phyloP scores from a whole-genome alignment of 371 early-diverging fungal genomes.

The Neoconidiobolus thromboides region DNA sequence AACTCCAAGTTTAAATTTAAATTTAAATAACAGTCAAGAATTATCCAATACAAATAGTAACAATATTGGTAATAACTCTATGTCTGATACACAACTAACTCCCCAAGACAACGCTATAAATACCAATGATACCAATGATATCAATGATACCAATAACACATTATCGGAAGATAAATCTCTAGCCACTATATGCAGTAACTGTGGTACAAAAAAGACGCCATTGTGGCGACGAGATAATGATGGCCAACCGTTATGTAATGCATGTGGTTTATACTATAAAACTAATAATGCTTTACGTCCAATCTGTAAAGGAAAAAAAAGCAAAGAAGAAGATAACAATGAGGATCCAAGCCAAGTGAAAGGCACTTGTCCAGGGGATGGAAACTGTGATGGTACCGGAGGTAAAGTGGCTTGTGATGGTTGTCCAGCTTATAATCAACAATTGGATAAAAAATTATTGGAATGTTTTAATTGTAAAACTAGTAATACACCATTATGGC shows the following conservation, averaged over 20 bases:
- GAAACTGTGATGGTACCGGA: conserved; percentile 2
- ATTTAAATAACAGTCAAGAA: too few species aligned
- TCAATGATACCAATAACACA: too few species aligned
- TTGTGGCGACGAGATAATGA: conserved; percentile 74
- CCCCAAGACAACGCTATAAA: too few species aligned
- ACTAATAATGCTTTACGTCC: conserved; percentile 52
- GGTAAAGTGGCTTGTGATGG: background rate
- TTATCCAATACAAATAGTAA: too few species aligned
- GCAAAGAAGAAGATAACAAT: conserved; percentile 7
- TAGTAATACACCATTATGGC: conserved; percentile 75
- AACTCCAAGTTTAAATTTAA: too few species aligned
- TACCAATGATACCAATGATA: too few species aligned
- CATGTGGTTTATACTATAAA: conserved; percentile 66
- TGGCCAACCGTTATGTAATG: conserved; percentile 53
- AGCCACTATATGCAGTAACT: conserved; percentile 53
- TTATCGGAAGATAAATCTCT: background rate
- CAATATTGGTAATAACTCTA: too few species aligned
- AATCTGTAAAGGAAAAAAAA: conserved; percentile 25
- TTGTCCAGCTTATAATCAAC: background rate
- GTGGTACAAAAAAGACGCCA: conserved; percentile 68
- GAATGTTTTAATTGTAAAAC: conserved; percentile 61
- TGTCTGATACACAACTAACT: too few species aligned
- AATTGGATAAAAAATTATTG: background rate
- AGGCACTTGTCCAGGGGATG: background rate
- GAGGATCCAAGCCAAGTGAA: conserved; percentile 8